Conservation (phyloP, 257 asterid species). For the Solanum sparsipilum region DNA sequence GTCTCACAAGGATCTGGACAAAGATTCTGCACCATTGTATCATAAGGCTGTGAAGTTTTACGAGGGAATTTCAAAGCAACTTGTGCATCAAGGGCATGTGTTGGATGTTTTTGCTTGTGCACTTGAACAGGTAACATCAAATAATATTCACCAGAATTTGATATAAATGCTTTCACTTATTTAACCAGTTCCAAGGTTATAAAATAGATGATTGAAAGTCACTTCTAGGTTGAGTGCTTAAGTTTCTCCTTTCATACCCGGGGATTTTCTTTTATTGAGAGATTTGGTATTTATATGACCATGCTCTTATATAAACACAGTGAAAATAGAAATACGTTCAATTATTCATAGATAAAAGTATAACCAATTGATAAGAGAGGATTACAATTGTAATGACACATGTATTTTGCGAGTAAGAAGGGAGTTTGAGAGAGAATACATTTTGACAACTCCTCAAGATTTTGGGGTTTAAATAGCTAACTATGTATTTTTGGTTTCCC, state of each 20-base stretch:
- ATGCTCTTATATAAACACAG: neutral
- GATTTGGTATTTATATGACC: neutral
- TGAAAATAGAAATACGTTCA: neutral
- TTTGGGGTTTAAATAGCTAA: neutral
- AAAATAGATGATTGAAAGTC: neutral
- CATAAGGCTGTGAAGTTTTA: slow-evolving; percentile 90
- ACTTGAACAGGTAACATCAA: slow-evolving; percentile 74
- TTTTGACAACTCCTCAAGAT: neutral
- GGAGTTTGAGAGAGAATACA: neutral
- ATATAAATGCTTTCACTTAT: neutral
- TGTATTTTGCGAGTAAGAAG: neutral
- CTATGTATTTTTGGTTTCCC: neutral
- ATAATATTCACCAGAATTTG: neutral
- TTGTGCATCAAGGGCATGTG: slow-evolving; percentile 96
- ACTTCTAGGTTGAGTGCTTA: neutral
- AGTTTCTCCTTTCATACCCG: neutral
- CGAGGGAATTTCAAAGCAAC: slow-evolving; percentile 83
- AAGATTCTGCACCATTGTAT: slow-evolving; percentile 83
- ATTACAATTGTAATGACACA: neutral
- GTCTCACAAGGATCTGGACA: slow-evolving; percentile 95
- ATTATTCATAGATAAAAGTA: neutral
- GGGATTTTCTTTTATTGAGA: neutral
- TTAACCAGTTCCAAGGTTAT: neutral
- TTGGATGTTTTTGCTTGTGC: slow-evolving; percentile 93
- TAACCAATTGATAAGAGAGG: neutral